Conservation (phyloP, 2,329 filamentous ascomycete genomes). For the Teratosphaeria zuluensis region DNA sequence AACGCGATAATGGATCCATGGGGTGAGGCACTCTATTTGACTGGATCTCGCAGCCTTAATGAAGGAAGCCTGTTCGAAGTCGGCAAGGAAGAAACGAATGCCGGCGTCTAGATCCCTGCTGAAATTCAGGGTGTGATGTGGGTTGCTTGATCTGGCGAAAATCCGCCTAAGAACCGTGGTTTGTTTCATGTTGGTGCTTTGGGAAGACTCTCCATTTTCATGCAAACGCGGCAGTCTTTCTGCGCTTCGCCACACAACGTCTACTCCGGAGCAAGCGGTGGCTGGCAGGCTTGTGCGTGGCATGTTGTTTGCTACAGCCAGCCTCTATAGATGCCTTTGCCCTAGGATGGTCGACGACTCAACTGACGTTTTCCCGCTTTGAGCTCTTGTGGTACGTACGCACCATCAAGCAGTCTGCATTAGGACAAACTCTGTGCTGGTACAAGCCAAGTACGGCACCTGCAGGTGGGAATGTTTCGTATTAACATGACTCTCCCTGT, state of each 20-base stretch:
- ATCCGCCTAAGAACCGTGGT: neutral
- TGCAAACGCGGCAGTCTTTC: neutral
- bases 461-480: neutral
- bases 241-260: neutral
- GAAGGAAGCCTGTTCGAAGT: neutral
- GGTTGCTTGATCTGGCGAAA: neutral
- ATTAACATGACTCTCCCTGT: neutral
- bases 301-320: neutral
- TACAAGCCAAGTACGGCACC: neutral
- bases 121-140: neutral
- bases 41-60: neutral
- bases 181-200: neutral
- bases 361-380: neutral
- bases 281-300: neutral
- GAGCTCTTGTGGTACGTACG: neutral
- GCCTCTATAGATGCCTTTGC: neutral
- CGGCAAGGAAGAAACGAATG: neutral
- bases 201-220: neutral
- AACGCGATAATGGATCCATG: neutral
- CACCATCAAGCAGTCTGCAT: neutral
- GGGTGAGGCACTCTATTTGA: neutral
- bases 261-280: neutral
- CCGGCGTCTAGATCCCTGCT: neutral
- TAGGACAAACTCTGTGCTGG: neutral
- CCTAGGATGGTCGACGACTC: neutral